These are phyloP conservation scores for Gamarada debralockiae DNA, from an alignment of 495 filamentous ascomycete species.

Conservation along the genomic window DNA sequence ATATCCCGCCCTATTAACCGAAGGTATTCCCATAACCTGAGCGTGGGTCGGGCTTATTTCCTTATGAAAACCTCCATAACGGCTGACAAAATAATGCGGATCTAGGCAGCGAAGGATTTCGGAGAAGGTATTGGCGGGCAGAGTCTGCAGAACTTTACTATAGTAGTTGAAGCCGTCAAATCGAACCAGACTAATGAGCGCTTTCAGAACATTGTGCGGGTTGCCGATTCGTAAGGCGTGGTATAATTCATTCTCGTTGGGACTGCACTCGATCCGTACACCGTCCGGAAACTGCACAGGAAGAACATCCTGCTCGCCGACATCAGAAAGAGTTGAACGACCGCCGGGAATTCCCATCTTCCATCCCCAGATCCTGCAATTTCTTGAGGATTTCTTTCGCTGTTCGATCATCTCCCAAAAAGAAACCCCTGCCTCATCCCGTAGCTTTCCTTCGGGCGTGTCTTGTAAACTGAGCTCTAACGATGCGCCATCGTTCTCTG, in stretches of 20 bases:
- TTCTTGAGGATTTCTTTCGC: too few species aligned
- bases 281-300: background rate
- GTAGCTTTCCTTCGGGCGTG: too few species aligned
- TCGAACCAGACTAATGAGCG: background rate
- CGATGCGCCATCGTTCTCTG: too few species aligned
- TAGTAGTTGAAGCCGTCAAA: background rate
- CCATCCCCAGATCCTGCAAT: too few species aligned
- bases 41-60: constrained; percentile 25
- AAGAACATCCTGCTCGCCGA: background rate
- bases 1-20: constrained; percentile 27
- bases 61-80: constrained; percentile 16
- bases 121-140: constrained; percentile 39
- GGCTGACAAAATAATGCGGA: constrained; percentile 31
- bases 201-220: constrained; percentile 9
- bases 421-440: too few species aligned
- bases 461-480: too few species aligned
- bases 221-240: constrained; percentile 6
- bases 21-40: constrained; percentile 12
- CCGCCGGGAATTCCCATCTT: too few species aligned
- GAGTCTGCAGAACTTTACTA: constrained; percentile 12
- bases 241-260: background rate
- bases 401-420: too few species aligned
- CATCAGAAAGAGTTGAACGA: too few species aligned
- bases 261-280: background rate
- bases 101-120: constrained; percentile 45